Conservation (phyloP, 768 basidiomycete genomes). For the Agaricus blazei region DNA sequence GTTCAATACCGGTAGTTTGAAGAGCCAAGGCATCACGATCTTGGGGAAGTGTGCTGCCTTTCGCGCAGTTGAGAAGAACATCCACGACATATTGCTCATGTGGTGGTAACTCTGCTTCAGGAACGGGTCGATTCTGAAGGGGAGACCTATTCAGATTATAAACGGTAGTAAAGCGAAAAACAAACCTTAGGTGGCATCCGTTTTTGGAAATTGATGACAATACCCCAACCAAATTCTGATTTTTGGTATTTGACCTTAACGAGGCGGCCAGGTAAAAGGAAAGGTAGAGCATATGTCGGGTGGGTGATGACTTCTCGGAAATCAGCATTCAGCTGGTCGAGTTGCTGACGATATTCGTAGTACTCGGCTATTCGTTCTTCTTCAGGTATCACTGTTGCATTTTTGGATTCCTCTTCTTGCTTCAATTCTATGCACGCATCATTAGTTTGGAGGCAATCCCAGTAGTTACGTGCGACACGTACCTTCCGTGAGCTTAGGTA, state of each 20-base stretch:
- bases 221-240: slow-evolving; percentile 94
- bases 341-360: slow-evolving; percentile 88
- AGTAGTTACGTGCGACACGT: slow-evolving; percentile 15
- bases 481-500: slow-evolving; percentile 85
- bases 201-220: slow-evolving; percentile 90
- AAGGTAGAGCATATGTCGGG: slow-evolving; percentile 91
- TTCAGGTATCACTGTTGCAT: slow-evolving; percentile 69
- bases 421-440: slow-evolving; percentile 55
- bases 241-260: slow-evolving; percentile 86
- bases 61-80: slow-evolving; percentile 78
- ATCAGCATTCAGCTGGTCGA: slow-evolving; percentile 85
- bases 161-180: neutral
- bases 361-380: slow-evolving; percentile 85
- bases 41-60: slow-evolving; percentile 55
- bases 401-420: slow-evolving; percentile 62
- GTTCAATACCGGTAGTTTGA: slow-evolving; percentile 67
- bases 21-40: slow-evolving; percentile 49
- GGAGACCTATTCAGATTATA: neutral
- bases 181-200: slow-evolving; percentile 74
- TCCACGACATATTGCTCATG: slow-evolving; percentile 94
- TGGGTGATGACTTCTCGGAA: slow-evolving; percentile 92
- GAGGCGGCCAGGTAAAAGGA: slow-evolving; percentile 89
- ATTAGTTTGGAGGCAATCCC: neutral
- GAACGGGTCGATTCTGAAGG: slow-evolving; percentile 57
- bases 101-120: slow-evolving; percentile 66